A percentile compares a stretch with the other conserved stretches of the same genome.
phyloP scores from a whole-genome alignment of 2,329 filamentous ascomycete species.

The Colletotrichum trifolii region DNA sequence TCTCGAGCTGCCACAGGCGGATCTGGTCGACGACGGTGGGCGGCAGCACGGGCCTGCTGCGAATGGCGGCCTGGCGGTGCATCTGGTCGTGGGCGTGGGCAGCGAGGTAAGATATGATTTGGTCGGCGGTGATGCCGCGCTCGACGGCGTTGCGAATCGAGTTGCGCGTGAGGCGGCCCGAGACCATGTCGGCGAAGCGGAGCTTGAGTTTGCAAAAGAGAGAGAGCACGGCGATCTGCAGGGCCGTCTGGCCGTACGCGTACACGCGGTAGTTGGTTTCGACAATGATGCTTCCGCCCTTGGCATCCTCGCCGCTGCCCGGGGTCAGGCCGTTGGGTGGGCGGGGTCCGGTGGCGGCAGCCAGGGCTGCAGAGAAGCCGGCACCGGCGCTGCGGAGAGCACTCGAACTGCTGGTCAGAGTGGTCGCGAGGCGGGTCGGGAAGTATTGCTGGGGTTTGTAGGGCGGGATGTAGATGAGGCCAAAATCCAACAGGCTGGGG shows the following conservation, averaged over 20 bases:
- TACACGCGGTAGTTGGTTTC: conserved; percentile 99
- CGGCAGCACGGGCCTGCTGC: conserved; percentile 80
- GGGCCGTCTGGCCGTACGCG: conserved; percentile 92
- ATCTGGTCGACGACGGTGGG: conserved; percentile 98
- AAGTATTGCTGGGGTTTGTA: conserved; percentile 75
- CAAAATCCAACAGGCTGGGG: conserved; percentile 90
- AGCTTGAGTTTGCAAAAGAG: conserved; percentile 90
- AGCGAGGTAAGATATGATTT: conserved; percentile 93
- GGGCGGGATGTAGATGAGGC: conserved; percentile 81
- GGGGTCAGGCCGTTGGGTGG: conserved; percentile 48
- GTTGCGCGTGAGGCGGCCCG: conserved; percentile 87
- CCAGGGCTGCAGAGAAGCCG: conserved; percentile 74
- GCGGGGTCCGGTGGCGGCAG: conserved; percentile 50
- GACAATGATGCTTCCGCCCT: conserved; percentile 86
- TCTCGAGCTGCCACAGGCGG: conserved; percentile 95
- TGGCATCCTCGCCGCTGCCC: conserved; percentile 55
- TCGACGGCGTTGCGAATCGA: conserved; percentile 89
- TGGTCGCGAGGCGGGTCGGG: conserved; percentile 93
- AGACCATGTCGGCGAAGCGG: conserved; percentile 94
- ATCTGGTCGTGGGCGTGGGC: conserved; percentile 96
- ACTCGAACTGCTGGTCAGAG: conserved; percentile 79
- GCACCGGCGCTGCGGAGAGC: conserved; percentile 77
- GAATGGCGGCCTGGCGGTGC: conserved; percentile 70
- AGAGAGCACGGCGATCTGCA: conserved; percentile 93
- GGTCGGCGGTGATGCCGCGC: conserved; percentile 91